Evolutionary conservation across 805 yeast genomes (phyloP).

Genomic region (Pichia gijzeniarum): DNA sequence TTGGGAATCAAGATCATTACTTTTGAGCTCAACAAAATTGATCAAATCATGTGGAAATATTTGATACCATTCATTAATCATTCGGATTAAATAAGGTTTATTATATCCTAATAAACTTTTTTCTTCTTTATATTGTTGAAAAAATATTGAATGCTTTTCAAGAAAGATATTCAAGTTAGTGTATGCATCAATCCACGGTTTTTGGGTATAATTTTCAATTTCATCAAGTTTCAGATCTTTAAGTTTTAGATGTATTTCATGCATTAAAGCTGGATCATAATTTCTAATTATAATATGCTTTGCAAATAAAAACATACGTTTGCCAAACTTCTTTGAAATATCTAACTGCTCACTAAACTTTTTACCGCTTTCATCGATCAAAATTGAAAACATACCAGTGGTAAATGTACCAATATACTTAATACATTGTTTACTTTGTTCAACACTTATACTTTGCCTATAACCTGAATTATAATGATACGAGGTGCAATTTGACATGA

Average conservation of each 20-base stretch:
- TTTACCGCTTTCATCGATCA: slow-evolving; percentile 1
- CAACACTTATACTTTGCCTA: not conserved
- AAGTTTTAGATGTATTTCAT: not conserved
- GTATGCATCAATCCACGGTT: not conserved
- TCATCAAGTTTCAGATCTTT: not conserved
- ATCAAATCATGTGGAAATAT: slow-evolving; percentile 5
- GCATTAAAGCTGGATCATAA: not conserved
- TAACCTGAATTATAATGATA: slow-evolving; percentile 5
- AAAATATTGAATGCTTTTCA: slow-evolving; percentile 2
- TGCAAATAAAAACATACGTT: not conserved
- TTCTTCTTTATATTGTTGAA: not conserved
- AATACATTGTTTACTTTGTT: slow-evolving; percentile 2
- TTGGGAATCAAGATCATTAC: not conserved
- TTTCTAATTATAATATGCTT: slow-evolving; percentile 1
- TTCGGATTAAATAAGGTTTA: slow-evolving; percentile 1
- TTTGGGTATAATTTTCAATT: not conserved
- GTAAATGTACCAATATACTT: slow-evolving; percentile 5
- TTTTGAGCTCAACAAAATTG: not conserved
- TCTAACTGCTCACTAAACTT: not conserved
- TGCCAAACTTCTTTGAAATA: not conserved
- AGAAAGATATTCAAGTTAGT: not conserved
- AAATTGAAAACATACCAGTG: slow-evolving; percentile 4
- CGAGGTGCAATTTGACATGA: not conserved
- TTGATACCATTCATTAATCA: slow-evolving; percentile 8
- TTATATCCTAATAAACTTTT: slow-evolving; percentile 3